Evolutionary conservation across 306 rosid species (phyloP), one percentile per base, ranked within the genome.

Genomic region (Fagus crenata): DNA sequence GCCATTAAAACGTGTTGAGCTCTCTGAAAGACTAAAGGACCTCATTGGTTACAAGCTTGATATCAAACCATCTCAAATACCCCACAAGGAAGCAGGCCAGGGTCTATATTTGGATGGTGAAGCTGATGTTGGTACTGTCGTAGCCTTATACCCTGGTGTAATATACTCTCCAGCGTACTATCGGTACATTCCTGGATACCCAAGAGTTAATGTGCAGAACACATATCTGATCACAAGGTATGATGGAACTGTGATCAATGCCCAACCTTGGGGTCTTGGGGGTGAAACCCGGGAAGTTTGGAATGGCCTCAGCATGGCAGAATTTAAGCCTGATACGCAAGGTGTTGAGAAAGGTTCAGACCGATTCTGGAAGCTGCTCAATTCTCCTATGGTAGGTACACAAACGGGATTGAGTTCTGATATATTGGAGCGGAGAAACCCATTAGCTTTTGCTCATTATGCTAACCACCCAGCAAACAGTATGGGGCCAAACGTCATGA

Each of bases 181-280:
- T 84, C 96, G 90, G 7, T 89, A 88, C 73, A 90, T 92, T 85
- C 99, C 96, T 4, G 97, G 97, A 73, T 95, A 95, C 81, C 99
- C 97, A 2, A 90, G 82, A 81, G 96, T 90, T 35, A 89, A 85
- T 78, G 87, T 85, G 3, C 91, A 71, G 28, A 95, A 95, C 77
- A 85, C 97, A 2, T 89, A 92, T 92, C 77, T 95, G 89, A 95
- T 92, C 84, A 87, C 97, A 5, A 87, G 99, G 81, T 95, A 90
- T 49, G 97, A 95, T 7, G 96, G 90, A 28, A 86, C 78, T 75
- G 90, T 95, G 75, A 95, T 95, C 75, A 90, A 92, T 59, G 92
- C 90, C 55, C 93, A 87, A 80, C 93, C 99, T 74, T 92, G 97
- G 99, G 90, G 92, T 78, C 83, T 59, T 32, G 97, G 97, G 59